Evolutionary conservation across 2,329 filamentous ascomycete species (phyloP).

Genomic region (Falciphora oryzae): DNA sequence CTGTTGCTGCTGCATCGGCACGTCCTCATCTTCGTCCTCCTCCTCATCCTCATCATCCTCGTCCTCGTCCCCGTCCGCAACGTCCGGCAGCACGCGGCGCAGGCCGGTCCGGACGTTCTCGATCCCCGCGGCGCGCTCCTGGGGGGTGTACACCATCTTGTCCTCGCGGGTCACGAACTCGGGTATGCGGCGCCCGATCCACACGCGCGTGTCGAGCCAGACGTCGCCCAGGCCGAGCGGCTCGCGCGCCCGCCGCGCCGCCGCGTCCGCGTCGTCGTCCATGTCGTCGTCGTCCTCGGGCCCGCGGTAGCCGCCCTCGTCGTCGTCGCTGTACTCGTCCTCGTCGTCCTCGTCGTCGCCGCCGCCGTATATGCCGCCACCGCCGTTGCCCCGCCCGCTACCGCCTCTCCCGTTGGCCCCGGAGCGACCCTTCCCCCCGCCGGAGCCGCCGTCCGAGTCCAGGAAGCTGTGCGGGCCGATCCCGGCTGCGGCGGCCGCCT

Average conservation of each 20-base stretch:
- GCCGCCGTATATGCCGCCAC: slow-evolving; percentile 21
- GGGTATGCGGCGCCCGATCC: slow-evolving; percentile 25
- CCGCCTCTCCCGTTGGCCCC: neutral
- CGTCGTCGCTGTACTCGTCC: slow-evolving; percentile 29
- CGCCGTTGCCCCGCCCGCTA: slow-evolving; percentile 33
- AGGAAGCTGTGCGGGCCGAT: slow-evolving; percentile 24
- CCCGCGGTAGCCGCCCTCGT: slow-evolving; percentile 25
- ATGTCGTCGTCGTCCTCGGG: slow-evolving; percentile 21
- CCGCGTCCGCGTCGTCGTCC: slow-evolving; percentile 33
- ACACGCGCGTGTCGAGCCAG: slow-evolving; percentile 30
- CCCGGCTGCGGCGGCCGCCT: slow-evolving; percentile 32
- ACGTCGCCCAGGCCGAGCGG: slow-evolving; percentile 29
- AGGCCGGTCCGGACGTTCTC: slow-evolving; percentile 70
- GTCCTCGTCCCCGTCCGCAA: slow-evolving; percentile 51
- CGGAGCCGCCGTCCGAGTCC: slow-evolving; percentile 16
- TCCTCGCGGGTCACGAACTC: slow-evolving; percentile 40
- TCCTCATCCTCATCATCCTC: slow-evolving; percentile 45
- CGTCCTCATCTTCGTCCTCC: slow-evolving; percentile 26
- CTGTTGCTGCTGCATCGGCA: slow-evolving; percentile 16
- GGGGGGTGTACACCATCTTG: slow-evolving; percentile 64
- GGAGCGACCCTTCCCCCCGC: slow-evolving; percentile 17
- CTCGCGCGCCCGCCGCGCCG: slow-evolving; percentile 17
- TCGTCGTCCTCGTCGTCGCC: slow-evolving; percentile 16
- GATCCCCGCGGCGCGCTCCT: slow-evolving; percentile 60
- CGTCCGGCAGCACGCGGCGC: slow-evolving; percentile 46